Percentiles rank a stretch among this genome's conserved stretches.
phyloP scores from a whole-genome alignment of 441 rosid genomes.

The Erodium texanum region DNA sequence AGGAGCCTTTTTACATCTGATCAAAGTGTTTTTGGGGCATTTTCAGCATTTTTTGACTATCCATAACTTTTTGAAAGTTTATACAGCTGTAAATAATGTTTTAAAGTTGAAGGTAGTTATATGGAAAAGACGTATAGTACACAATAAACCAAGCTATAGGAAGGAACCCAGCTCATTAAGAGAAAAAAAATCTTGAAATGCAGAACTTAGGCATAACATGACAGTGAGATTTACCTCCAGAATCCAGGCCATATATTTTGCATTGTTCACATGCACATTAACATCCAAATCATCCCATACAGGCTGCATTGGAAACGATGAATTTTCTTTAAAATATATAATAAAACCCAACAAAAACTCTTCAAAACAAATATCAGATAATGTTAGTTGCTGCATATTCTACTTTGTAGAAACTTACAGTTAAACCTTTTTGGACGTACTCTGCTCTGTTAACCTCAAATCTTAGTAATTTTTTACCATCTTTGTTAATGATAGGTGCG shows the following conservation, averaged over 20 bases:
- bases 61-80: too few species aligned
- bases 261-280: not conserved
- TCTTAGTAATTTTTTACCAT: conserved; percentile 13
- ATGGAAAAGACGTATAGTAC: too few species aligned
- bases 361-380: not conserved
- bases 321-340: too few species aligned
- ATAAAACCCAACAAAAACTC: not conserved
- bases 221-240: not conserved
- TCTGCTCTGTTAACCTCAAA: conserved; percentile 23
- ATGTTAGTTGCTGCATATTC: not conserved
- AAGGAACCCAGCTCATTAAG: too few species aligned
- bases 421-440: conserved; percentile 17
- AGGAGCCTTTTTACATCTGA: too few species aligned
- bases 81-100: too few species aligned
- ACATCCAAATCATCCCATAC: not conserved
- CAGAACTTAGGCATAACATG: not conserved
- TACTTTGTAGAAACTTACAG: conserved; percentile 16
- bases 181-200: not conserved
- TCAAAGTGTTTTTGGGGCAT: too few species aligned
- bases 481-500: conserved; percentile 17
- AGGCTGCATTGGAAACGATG: not conserved
- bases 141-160: too few species aligned
- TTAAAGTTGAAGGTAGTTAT: too few species aligned
- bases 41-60: too few species aligned
- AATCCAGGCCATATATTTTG: not conserved